Base-by-base conservation (phyloP, 208 protist species). In the Vickermania spadyakhi region DNA sequence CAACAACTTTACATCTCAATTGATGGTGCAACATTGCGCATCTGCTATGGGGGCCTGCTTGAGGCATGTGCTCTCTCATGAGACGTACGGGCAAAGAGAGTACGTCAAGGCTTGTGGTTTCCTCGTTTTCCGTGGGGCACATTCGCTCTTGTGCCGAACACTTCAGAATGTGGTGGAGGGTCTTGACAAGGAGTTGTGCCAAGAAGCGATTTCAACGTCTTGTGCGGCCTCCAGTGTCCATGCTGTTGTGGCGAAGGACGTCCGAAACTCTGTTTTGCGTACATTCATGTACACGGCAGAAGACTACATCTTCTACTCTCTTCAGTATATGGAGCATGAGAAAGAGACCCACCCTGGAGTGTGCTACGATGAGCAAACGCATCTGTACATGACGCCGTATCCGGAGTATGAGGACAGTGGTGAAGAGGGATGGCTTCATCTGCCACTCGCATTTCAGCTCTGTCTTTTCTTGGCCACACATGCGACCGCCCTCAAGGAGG, bases 231-330 rank as follows among this genome's bases (percentile, higher is more conserved):
- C n/a, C n/a, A n/a, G n/a, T n/a, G 18, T 45, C 18, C 36, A 45
- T n/a, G 18, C 7, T n/a, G 18, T 45, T n/a, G 11, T n/a, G 11
- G 36, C 11, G 11, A 45, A 18, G 11, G 36, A 45, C 36, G 18
- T 45, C 18, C 11, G 36, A n/a, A 58, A 75, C 56, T 18, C 69
- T 28, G 89, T 91, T 61, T 58, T 93, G 27, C 72, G 70, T 27
- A 56, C 67, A 52, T 78, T 90, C 28, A 31, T 90, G 1, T 81
- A 78, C 31, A 45, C 63, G 2, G 70, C 85, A 22, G 86, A 93
- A 62, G 68, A 75, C n/a, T 62, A 84, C 5, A 56, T 93, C 51
- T 93, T 93, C 58, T 91, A 89, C 67, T 72, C 74, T 7, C 68
- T 50, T 4, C 59, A 60, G 1, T 22, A n/a, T n/a, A n/a, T n/a